Evolutionary conservation across 2,329 filamentous ascomycete genomes (phyloP), one percentile per base, ranked within the genome.

Genomic region (Alternaria gaisen): DNA sequence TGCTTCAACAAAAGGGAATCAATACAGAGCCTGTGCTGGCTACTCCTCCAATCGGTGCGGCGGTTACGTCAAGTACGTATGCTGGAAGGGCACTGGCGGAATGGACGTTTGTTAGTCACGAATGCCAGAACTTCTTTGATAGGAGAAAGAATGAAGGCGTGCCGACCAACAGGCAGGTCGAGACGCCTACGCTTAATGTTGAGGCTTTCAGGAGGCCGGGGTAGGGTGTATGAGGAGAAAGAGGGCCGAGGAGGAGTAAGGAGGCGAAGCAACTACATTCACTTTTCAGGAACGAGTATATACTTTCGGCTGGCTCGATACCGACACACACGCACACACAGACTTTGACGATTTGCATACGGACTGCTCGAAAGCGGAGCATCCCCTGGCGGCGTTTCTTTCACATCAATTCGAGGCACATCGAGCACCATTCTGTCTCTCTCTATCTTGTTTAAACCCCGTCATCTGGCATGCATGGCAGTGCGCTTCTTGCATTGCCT

Each of bases 91-190:
- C 92, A 0, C 82, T 95, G 44, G 91, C 91, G 0, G 92, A 95
- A 77, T 95, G 92, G 92, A 83, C 85, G 20, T 81, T 91, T 18
- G 86, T 94, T 20, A 87, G 93, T 16, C 86, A 87, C 57, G 92
- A 95, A 75, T 92, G 89, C 80, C 92, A 94, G 79, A 91, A 88
- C 72, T 95, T 94, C 77, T 87, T 93, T 32, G 91, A 94, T 60
- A 84, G 91, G 46, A 85, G 92, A 56, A 88, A 88, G 53, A 87
- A 88, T 47, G 92, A 95, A 74, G 91, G 91, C 44, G 86, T 93
- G 10, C 83, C 86, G 2, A 82, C 82, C 0, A 85, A 92, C 61
- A 83, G 81, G 66, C 87, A 89, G 43, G 88, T 94, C 42, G 91
- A 94, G 77, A 88, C 90, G 42, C 89, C 89, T 3, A 83, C 81